phyloP scores from a whole-genome alignment of 164 flowering plant species.

The Magnolia changhungtana region DNA sequence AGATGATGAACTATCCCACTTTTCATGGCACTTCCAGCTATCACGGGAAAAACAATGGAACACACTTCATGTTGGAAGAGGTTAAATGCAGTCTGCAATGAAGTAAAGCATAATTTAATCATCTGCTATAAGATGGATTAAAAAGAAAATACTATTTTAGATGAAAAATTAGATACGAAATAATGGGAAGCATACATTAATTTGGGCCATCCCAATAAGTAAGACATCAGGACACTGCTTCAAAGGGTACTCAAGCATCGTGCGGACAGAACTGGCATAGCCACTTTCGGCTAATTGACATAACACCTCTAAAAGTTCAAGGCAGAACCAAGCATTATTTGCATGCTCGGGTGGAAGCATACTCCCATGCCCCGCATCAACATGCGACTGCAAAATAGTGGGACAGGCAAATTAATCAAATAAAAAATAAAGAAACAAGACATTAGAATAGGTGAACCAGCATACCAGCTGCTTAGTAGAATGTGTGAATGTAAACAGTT shows the following conservation, averaged over 20 bases:
- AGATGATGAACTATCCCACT: slow-evolving; percentile 50
- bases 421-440: not conserved
- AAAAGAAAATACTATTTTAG: not conserved
- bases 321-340: slow-evolving; percentile 79
- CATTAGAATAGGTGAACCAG: not conserved
- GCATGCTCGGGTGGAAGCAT: slow-evolving; percentile 45
- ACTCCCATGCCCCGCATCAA: slow-evolving; percentile 50
- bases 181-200: slow-evolving; percentile 44
- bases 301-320: slow-evolving; percentile 72
- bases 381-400: slow-evolving; percentile 44
- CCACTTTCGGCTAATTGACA: slow-evolving; percentile 90
- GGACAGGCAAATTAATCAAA: slow-evolving; percentile 4
- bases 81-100: slow-evolving; percentile 79
- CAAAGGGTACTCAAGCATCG: slow-evolving; percentile 63
- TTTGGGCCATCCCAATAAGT: slow-evolving; percentile 78
- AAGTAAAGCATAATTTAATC: not conserved
- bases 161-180: not conserved
- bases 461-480: slow-evolving; percentile 67
- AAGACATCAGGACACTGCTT: slow-evolving; percentile 69
- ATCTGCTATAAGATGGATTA: not conserved
- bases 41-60: slow-evolving; percentile 53
- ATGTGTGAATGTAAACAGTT: slow-evolving; percentile 72
- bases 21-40: slow-evolving; percentile 38
- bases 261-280: slow-evolving; percentile 53
- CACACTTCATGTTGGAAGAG: slow-evolving; percentile 75